Conservation (phyloP, 176 grass and related monocot species). For the Lolium rigidum region DNA sequence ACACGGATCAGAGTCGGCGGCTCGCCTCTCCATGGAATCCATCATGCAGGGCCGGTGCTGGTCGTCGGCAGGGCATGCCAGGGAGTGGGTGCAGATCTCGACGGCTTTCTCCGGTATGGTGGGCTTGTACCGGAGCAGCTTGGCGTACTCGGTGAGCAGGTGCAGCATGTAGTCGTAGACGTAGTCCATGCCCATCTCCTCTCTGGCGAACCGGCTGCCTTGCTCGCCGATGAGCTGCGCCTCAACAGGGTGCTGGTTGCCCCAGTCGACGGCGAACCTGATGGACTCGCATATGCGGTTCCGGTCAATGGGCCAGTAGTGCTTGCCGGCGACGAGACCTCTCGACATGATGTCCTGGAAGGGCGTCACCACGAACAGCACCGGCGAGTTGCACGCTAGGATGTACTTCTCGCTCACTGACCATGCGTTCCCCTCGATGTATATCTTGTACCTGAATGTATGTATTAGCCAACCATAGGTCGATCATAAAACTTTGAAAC, state of each 20-base stretch:
- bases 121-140: constrained; percentile 74
- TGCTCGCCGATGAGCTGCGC: constrained; percentile 55
- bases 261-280: constrained; percentile 68
- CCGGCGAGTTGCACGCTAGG: constrained; percentile 27
- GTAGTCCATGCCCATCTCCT: constrained; percentile 56
- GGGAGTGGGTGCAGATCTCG: constrained; percentile 57
- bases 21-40: neutral
- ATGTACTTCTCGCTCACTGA: constrained; percentile 84
- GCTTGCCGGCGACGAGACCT: constrained; percentile 52
- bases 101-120: constrained; percentile 64
- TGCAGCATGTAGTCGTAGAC: constrained; percentile 97
- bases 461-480: too few species aligned
- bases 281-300: constrained; percentile 59
- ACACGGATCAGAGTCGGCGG: neutral
- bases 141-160: constrained; percentile 70
- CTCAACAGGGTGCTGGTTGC: constrained; percentile 61
- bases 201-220: constrained; percentile 51
- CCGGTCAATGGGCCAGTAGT: constrained; percentile 56
- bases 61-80: constrained; percentile 46
- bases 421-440: constrained; percentile 83
- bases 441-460: constrained; percentile 71
- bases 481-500: too few species aligned
- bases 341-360: constrained; percentile 85
- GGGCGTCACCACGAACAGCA: constrained; percentile 59
- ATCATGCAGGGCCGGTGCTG: neutral